Conservation (phyloP, 176 grass and related monocot species). For the Luzula sylvatica region DNA sequence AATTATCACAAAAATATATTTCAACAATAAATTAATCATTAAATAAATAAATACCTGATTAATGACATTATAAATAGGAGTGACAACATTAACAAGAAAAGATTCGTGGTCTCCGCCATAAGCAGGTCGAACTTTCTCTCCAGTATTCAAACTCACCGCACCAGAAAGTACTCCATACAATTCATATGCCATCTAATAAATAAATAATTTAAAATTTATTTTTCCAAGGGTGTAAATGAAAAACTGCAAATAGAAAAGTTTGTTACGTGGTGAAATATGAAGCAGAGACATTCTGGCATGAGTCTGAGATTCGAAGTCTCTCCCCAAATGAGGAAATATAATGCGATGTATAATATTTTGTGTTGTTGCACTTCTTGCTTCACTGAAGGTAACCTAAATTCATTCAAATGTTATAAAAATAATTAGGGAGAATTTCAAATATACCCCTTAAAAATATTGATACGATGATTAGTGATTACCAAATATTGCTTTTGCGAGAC, state of each 20-base stretch:
- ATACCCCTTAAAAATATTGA: too few species aligned
- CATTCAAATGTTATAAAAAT: too few species aligned
- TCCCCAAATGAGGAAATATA: constrained; percentile 99
- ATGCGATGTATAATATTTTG: constrained; percentile 89
- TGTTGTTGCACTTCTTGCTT: constrained; percentile 94
- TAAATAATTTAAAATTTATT: constrained; percentile 7
- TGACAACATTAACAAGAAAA: constrained; percentile 75
- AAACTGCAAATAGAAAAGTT: background rate
- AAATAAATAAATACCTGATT: too few species aligned
- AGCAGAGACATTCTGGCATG: constrained; percentile 95
- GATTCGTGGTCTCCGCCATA: constrained; percentile 70
- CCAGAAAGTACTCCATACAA: constrained; percentile 87
- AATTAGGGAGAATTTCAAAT: constrained; percentile 10
- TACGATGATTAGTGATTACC: too few species aligned
- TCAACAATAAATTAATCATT: too few species aligned
- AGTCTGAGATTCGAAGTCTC: constrained; percentile 85
- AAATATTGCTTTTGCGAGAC: constrained; percentile 78
- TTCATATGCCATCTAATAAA: constrained; percentile 96
- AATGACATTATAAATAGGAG: constrained; percentile 69
- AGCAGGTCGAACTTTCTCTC: constrained; percentile 68
- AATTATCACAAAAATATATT: constrained; percentile 13
- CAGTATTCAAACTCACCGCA: constrained; percentile 80
- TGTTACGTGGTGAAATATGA: constrained; percentile 82
- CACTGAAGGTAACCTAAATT: constrained; percentile 92
- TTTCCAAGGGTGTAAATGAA: background rate